Evolutionary conservation across 768 basidiomycete species (phyloP), one percentile per base, ranked within the genome.

Genomic region (Psilocybe azurescens): DNA sequence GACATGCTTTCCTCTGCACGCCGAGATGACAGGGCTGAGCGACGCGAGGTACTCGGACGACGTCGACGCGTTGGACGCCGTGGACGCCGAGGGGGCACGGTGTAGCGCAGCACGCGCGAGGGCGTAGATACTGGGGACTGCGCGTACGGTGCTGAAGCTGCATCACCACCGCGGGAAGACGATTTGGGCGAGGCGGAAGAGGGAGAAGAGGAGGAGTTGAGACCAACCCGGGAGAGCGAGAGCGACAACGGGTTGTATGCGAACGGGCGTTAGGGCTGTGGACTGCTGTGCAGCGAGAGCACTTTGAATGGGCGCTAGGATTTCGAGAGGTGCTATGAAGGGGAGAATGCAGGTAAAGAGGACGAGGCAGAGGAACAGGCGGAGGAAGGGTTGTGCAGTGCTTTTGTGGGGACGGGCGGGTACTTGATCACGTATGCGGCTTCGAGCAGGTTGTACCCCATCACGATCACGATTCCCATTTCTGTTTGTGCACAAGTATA

Each of bases 181-280:
- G 41, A 44, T 24, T 24, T 24, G 24, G 24, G 33, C 33, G 33
- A 36, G 33, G 7, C 33, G 7, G 33, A 7, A 3, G 33, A 36
- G 33, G 33, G 33, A 7, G 33, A 36, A 11, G 33, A 36, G 6
- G 33, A 36, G 6, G 6, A 7, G 11, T 36, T 3, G 7, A 36
- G 11, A 11, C 33, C 33, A 7, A 2, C 33, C 0, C 6, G 11
- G 5, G 59, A 61, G 14, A 53, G 50, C 20, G 56, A 61, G n/a
- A 13, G 14, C 10, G n/a, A 0, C 0, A 0, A 44, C 41, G 41
- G 14, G 3, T 57, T 64, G 56, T 77, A 75, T 3, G 78, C 71
- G 59, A 83, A 83, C 0, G 81, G 73, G 64, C 77, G 81, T 67
- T 83, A 81, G 0, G 72, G 70, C 61, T 79, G 78, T 5, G 80